phyloP scores from a whole-genome alignment of 768 basidiomycete genomes.

The Tricholoma hemisulphureum region DNA sequence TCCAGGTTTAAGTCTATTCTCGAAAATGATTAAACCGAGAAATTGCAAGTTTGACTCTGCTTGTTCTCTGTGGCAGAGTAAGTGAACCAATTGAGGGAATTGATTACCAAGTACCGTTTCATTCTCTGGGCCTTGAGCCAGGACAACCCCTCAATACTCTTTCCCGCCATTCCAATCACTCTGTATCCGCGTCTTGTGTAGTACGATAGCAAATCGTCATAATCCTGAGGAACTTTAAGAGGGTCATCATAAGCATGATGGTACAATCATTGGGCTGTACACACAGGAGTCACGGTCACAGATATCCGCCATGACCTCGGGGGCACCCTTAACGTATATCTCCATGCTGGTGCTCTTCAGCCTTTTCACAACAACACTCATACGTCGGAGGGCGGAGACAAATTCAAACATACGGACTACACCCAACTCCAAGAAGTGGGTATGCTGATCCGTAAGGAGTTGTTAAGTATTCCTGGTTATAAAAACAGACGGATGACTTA shows the following conservation, averaged over 20 bases:
- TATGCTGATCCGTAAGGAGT: constrained; percentile 55
- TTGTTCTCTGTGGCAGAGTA: constrained; percentile 64
- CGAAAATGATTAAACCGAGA: constrained; percentile 94
- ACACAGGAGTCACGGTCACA: constrained; percentile 89
- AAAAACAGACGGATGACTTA: constrained; percentile 28
- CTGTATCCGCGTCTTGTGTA: constrained; percentile 97
- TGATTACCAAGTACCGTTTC: constrained; percentile 63
- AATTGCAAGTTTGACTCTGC: constrained; percentile 90
- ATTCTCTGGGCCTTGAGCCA: constrained; percentile 98
- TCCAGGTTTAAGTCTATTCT: constrained; percentile 94
- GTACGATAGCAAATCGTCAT: constrained; percentile 93
- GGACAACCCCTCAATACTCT: constrained; percentile 87
- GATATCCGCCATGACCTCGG: constrained; percentile 95
- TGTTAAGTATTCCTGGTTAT: not conserved
- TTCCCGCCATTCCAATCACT: constrained; percentile 97
- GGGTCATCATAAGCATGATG: constrained; percentile 4
- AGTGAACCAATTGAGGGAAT: not conserved
- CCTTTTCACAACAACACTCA: constrained; percentile 97
- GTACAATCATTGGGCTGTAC: constrained; percentile 27
- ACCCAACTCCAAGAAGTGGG: constrained; percentile 95
- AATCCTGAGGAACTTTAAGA: constrained; percentile 84
- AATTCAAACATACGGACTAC: constrained; percentile 97
- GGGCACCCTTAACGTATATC: constrained; percentile 98
- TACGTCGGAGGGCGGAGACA: constrained; percentile 85
- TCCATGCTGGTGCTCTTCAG: constrained; percentile 96